These are phyloP conservation scores for Ceratocystis eucalypticola DNA, from an alignment of 2,329 filamentous ascomycete genomes.

Conservation along the genomic window DNA sequence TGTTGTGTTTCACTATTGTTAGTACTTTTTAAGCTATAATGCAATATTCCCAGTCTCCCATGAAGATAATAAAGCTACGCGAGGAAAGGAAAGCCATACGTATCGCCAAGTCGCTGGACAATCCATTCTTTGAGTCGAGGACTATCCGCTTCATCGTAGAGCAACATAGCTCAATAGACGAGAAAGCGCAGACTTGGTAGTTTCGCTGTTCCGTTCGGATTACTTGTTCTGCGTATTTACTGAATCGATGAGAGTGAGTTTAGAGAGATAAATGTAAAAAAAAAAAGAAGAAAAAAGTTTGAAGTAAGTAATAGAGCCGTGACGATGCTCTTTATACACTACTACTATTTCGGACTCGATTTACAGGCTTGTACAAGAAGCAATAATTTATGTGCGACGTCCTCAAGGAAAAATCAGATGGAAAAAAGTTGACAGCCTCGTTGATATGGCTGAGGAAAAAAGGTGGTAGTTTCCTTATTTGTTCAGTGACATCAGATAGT, in stretches of 20 bases:
- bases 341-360: no score
- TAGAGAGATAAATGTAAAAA: no score
- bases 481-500: constrained; percentile 8
- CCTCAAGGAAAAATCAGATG: constrained; percentile 4
- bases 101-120: constrained; percentile 61
- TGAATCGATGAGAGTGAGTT: no score
- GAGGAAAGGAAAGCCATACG: constrained; percentile 36
- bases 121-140: constrained; percentile 61
- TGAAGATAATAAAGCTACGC: not conserved
- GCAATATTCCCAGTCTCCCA: not conserved
- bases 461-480: not conserved
- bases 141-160: constrained; percentile 50
- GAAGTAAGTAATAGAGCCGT: no score
- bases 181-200: constrained; percentile 19
- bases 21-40: constrained; percentile 1
- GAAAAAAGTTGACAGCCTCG: constrained; percentile 8
- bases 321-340: no score
- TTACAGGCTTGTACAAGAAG: not conserved
- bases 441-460: constrained; percentile 8
- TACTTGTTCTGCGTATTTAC: not conserved
- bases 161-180: constrained; percentile 30
- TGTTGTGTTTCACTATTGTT: constrained; percentile 25
- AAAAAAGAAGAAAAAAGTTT: no score
- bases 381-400: not conserved
- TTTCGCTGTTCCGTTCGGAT: not conserved